Evolutionary conservation across 495 filamentous ascomycete genomes (phyloP).

Genomic region (Penicillium antarcticum): DNA sequence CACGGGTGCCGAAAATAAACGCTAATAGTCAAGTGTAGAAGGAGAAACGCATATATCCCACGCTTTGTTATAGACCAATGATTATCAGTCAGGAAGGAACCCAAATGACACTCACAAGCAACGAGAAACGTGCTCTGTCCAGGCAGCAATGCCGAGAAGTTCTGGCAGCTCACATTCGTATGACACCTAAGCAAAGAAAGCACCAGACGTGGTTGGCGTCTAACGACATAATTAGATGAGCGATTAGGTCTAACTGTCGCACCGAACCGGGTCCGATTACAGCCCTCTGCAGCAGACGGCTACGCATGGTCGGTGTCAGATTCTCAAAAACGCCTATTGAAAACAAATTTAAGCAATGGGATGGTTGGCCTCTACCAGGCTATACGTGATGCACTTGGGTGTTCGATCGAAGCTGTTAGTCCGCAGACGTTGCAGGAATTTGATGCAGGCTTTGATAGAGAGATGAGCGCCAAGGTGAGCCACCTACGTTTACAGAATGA

Average conservation of each 20-base stretch:
- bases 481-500: neutral
- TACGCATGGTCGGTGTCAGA: conserved; percentile 12
- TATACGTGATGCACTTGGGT: neutral
- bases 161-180: conserved; percentile 8
- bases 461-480: neutral
- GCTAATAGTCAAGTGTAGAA: neutral
- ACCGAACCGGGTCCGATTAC: conserved; percentile 2
- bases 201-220: neutral
- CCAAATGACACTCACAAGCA: conserved; percentile 2
- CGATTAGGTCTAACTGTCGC: conserved; percentile 3
- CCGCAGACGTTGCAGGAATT: neutral
- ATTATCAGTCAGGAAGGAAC: neutral
- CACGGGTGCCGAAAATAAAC: neutral
- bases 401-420: neutral
- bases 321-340: conserved; percentile 3
- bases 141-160: conserved; percentile 9
- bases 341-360: neutral
- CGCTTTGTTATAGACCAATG: neutral
- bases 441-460: neutral
- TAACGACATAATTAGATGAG: neutral
- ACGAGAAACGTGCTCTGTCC: conserved; percentile 2
- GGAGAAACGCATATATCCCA: neutral
- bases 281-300: conserved; percentile 9
- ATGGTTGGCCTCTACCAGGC: neutral
- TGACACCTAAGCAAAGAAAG: neutral